Conservation (phyloP, 441 rosid species). For the Cnidoscolus chayamansa region DNA sequence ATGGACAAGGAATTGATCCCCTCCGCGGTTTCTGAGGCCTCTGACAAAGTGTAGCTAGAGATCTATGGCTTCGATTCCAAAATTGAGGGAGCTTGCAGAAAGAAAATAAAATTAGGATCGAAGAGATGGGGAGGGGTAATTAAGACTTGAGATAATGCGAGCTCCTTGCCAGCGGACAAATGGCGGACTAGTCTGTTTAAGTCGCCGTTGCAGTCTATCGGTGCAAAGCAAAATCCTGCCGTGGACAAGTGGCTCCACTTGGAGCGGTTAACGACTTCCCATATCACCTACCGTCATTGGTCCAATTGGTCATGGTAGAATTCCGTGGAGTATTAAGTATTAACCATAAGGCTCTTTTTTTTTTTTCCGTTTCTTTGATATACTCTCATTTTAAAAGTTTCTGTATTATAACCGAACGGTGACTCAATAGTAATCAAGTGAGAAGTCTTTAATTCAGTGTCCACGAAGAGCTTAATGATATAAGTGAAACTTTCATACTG, state of each 20-base stretch:
- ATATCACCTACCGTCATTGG: neutral
- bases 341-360: too few relatives aligned
- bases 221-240: neutral
- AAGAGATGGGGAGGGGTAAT: conserved; percentile 20
- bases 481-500: too few relatives aligned
- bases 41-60: conserved; percentile 36
- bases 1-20: conserved; percentile 32
- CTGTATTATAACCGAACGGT: too few relatives aligned
- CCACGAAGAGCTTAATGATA: too few relatives aligned
- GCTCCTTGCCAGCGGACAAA: conserved; percentile 19
- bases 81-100: neutral
- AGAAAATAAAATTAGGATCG: conserved; percentile 6
- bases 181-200: conserved; percentile 10
- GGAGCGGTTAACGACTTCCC: neutral
- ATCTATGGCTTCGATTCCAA: too few relatives aligned
- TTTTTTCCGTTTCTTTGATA: too few relatives aligned
- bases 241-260: conserved; percentile 22
- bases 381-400: too few relatives aligned
- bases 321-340: too few relatives aligned
- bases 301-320: too few relatives aligned
- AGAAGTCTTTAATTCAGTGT: too few relatives aligned
- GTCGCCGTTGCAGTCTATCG: too few relatives aligned
- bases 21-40: conserved; percentile 39
- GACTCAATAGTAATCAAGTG: too few relatives aligned
- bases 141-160: conserved; percentile 2